Percentiles rank a stretch among this genome's conserved stretches.
These are phyloP conservation scores for Rhytidhysteron rufulum DNA, from an alignment of 2,329 filamentous ascomycete genomes.

Conservation along the genomic window DNA sequence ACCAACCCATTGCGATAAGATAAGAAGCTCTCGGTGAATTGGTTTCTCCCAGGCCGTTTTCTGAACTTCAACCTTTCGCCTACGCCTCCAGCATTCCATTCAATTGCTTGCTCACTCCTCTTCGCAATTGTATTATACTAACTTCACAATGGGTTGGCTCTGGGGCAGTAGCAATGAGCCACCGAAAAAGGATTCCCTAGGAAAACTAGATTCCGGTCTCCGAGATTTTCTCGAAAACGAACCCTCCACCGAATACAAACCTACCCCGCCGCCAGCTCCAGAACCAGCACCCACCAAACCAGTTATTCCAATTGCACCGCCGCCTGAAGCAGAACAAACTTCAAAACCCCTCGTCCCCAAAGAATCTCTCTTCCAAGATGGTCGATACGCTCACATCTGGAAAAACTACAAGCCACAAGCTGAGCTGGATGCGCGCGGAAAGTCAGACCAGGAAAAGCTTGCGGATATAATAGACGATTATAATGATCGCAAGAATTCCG, in stretches of 20 bases:
- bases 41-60: neutral
- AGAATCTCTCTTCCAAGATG: constrained; percentile 63
- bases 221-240: constrained; percentile 82
- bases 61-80: neutral
- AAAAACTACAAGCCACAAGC: constrained; percentile 76
- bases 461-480: constrained; percentile 76
- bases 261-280: constrained; percentile 31
- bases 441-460: constrained; percentile 76
- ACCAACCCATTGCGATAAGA: too few species aligned
- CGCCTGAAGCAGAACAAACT: constrained; percentile 13
- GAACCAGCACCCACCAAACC: constrained; percentile 50
- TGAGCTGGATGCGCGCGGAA: constrained; percentile 64
- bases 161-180: constrained; percentile 50
- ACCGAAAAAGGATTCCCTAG: constrained; percentile 59
- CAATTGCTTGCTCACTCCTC: neutral
- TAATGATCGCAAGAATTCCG: constrained; percentile 74
- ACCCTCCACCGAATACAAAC: constrained; percentile 62
- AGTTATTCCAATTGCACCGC: constrained; percentile 13
- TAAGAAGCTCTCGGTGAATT: too few species aligned
- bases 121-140: too few species aligned
- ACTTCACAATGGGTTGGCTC: constrained; percentile 57
- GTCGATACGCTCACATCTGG: constrained; percentile 84
- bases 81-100: neutral
- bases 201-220: constrained; percentile 75
- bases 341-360: constrained; percentile 39